phyloP scores from a whole-genome alignment of 768 basidiomycete species.

The Sporobolomyces roseus region DNA sequence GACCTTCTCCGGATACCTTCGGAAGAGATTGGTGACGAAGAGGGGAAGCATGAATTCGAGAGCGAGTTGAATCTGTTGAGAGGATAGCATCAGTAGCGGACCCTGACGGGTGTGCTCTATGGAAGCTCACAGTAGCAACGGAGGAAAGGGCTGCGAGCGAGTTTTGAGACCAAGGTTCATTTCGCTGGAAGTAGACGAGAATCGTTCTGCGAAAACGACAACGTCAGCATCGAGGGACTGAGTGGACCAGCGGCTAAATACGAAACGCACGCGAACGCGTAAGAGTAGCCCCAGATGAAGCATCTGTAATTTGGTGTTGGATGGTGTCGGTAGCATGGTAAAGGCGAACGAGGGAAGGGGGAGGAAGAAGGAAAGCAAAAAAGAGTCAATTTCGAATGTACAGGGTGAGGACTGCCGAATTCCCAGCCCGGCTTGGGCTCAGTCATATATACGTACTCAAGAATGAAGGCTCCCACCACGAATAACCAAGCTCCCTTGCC shows the following conservation, averaged over 20 bases:
- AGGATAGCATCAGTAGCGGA: too few species aligned
- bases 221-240: neutral
- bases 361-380: neutral
- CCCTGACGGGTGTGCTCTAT: too few species aligned
- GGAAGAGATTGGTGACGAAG: slow-evolving; percentile 25
- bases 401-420: too few species aligned
- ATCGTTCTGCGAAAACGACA: neutral
- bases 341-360: neutral
- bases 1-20: slow-evolving; percentile 35
- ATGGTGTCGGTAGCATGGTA: too few species aligned
- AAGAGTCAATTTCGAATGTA: neutral
- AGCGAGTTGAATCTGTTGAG: slow-evolving; percentile 18
- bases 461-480: slow-evolving; percentile 16
- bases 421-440: too few species aligned
- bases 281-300: slow-evolving; percentile 23
- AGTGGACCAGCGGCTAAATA: too few species aligned
- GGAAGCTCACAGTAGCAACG: slow-evolving; percentile 10
- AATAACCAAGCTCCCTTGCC: slow-evolving; percentile 21
- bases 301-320: too few species aligned
- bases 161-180: slow-evolving; percentile 15
- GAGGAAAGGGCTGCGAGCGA: slow-evolving; percentile 24
- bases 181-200: slow-evolving; percentile 24
- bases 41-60: slow-evolving; percentile 24
- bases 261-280: slow-evolving; percentile 5
- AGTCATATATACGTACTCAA: slow-evolving; percentile 10